These are phyloP conservation scores for Fallopia convolvulus DNA, from an alignment of 148 eudicot species.

Conservation along the genomic window DNA sequence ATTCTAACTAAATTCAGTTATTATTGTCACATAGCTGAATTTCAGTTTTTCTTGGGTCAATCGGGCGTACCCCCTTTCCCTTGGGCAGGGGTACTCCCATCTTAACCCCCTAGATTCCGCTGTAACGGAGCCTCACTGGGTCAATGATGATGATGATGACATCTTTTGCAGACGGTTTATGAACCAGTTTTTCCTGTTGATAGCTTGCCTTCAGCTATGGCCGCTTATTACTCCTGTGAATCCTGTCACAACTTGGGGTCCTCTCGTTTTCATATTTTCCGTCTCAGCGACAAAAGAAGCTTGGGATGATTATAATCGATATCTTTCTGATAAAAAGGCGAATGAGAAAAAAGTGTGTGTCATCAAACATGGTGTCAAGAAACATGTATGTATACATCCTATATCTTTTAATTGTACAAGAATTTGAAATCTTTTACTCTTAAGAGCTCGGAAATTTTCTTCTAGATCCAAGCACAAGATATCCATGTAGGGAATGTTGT, in stretches of 20 bases:
- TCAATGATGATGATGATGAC: too few species aligned
- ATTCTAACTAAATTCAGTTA: too few species aligned
- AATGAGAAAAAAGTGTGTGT: slow-evolving; percentile 95
- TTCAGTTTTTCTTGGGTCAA: too few species aligned
- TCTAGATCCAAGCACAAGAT: slow-evolving; percentile 80
- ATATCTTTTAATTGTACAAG: not conserved
- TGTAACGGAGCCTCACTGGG: too few species aligned
- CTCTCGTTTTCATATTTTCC: slow-evolving; percentile 84
- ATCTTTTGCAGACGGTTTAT: slow-evolving; percentile 66
- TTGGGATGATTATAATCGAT: slow-evolving; percentile 96
- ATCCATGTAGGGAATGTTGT: slow-evolving; percentile 76
- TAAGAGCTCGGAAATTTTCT: not conserved
- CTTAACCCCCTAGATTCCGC: too few species aligned
- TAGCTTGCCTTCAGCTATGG: slow-evolving; percentile 99
- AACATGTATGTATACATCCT: slow-evolving; percentile 41
- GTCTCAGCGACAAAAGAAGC: slow-evolving; percentile 95
- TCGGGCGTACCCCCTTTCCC: too few species aligned
- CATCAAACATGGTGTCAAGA: slow-evolving; percentile 56
- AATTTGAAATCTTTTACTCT: not conserved
- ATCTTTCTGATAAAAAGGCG: slow-evolving; percentile 86
- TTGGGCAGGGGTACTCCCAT: too few species aligned
- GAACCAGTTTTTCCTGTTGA: slow-evolving; percentile 98
- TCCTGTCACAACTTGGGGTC: slow-evolving; percentile 98
- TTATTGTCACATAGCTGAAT: too few species aligned
- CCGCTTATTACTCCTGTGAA: slow-evolving; percentile 93